Conservation (phyloP, 192 early-diverging fungal species). For the Obelidium mucronatum region DNA sequence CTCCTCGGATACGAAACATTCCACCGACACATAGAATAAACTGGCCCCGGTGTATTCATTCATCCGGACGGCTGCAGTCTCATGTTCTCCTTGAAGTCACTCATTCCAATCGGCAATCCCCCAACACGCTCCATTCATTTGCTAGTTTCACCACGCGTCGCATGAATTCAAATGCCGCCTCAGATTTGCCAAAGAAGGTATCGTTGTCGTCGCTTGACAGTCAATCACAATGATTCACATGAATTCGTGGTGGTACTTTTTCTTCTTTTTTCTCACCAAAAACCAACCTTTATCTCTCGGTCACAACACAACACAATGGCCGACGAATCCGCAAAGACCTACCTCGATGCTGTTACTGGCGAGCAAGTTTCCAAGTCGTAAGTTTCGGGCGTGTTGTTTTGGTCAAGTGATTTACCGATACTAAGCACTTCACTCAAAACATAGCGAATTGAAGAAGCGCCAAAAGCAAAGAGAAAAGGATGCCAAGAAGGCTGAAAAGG, state of each 20-base stretch:
- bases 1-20: too few relatives aligned
- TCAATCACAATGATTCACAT: background rate
- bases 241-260: too few relatives aligned
- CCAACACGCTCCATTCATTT: too few relatives aligned
- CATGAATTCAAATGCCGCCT: too few relatives aligned
- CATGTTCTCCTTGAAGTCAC: too few relatives aligned
- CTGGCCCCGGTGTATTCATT: too few relatives aligned
- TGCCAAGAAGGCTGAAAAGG: constrained; percentile 70
- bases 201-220: too few relatives aligned
- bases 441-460: constrained; percentile 91
- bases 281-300: background rate
- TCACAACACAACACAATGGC: constrained; percentile 44
- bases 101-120: too few relatives aligned
- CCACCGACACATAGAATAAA: too few relatives aligned
- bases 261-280: background rate
- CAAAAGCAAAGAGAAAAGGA: constrained; percentile 91
- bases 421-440: background rate
- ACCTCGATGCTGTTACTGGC: constrained; percentile 82
- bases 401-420: background rate
- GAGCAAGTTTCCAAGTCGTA: constrained; percentile 93
- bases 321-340: constrained; percentile 32
- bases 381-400: constrained; percentile 10
- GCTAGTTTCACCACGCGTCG: too few relatives aligned
- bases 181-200: too few relatives aligned
- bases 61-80: too few relatives aligned